Base-by-base conservation (phyloP, 108 stramenopile genomes). In the Fragilaria crotonensis region DNA sequence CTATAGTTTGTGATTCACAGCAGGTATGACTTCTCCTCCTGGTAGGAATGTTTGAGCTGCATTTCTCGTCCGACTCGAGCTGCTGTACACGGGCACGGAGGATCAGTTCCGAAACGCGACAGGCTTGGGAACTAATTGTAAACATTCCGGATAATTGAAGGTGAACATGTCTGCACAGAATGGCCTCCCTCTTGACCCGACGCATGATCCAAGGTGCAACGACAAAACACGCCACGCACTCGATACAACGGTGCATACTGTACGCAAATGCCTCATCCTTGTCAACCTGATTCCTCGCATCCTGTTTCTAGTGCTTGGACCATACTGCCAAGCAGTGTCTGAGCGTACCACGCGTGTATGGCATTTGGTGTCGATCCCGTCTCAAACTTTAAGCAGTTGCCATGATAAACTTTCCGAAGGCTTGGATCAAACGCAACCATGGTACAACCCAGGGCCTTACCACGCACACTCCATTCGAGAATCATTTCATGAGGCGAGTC, bases 131-230 rank as follows among this genome's bases (percentile, higher is more conserved):
- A 2, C 59, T 60, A 1, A 79, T 47, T 41, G 90, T 86, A 11
- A 85, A 70, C 3, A 57, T 69, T 88, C 92, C 90, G 33, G 90
- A 72, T 0, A 81, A 81, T 2, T 65, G 62, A 18, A 89, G 58
- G 4, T 64, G 66, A 26, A 82, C 84, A 32, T 57, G 33, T 20
- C 53, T 49, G 0, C 92, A 86, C 27, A 70, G 33, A 9, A 84
- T 55, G 4, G 84, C 77, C 19, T 63, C 64, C 19, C 66, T 63
- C 58, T 94, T 94, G 54, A 90, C 61, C 28, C 84, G 64, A 26
- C 88, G 63, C 87, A 94, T 85, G 51, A 81, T 60, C 5, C 62
- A 81, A 3, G 92, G 92, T 0, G 87, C 88, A 0, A 76, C 70
- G 17, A 77, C 76, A 57, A 88, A 72, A 93, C 1, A 60, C 20